These are phyloP conservation scores for Fraxinus paxiana DNA, from an alignment of 305 asterid genomes.

Conservation along the genomic window DNA sequence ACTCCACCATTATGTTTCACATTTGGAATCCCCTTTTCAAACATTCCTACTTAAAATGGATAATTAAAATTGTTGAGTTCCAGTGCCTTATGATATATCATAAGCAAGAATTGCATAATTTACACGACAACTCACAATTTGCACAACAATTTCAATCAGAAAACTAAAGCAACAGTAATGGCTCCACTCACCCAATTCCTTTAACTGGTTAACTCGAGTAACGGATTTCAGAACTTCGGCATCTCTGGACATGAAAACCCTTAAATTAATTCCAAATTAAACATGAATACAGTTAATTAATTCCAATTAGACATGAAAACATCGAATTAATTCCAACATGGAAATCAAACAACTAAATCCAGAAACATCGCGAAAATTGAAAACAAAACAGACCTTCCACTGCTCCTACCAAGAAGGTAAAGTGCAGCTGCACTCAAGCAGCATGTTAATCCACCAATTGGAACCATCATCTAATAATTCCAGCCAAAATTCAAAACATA, in stretches of 20 bases:
- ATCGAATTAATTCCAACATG: slow-evolving; percentile 5
- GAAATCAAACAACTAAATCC: neutral
- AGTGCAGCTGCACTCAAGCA: slow-evolving; percentile 94
- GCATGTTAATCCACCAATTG: slow-evolving; percentile 86
- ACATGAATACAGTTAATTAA: neutral
- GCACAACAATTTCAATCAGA: neutral
- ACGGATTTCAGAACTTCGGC: slow-evolving; percentile 80
- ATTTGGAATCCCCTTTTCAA: neutral
- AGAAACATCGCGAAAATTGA: neutral
- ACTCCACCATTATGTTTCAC: neutral
- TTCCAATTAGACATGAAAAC: neutral
- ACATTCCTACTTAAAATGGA: neutral
- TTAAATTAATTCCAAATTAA: neutral
- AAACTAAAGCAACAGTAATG: slow-evolving; percentile 4
- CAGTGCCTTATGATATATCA: neutral
- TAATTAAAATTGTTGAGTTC: neutral
- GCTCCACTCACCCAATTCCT: slow-evolving; percentile 69
- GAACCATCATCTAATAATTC: slow-evolving; percentile 49
- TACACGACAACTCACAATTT: neutral
- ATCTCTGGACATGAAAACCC: slow-evolving; percentile 47
- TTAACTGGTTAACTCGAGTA: slow-evolving; percentile 81
- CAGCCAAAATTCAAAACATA: slow-evolving; percentile 3
- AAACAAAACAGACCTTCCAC: slow-evolving; percentile 61
- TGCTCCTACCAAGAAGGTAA: slow-evolving; percentile 92
- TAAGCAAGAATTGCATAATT: neutral